These are phyloP conservation scores for Candida stauntonica DNA, from an alignment of 805 yeast species.

Conservation along the genomic window DNA sequence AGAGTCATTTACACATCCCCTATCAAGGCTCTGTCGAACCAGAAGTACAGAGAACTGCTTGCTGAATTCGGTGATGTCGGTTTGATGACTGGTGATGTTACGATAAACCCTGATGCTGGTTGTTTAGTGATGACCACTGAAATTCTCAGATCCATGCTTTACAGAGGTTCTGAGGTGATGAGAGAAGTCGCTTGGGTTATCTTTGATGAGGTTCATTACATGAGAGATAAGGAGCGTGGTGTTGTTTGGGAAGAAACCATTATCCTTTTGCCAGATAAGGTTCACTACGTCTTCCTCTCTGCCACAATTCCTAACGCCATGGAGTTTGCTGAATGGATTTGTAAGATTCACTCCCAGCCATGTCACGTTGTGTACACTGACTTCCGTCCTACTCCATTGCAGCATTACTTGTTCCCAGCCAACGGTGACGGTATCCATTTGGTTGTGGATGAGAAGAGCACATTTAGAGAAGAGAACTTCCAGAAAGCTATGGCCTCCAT, in stretches of 20 bases:
- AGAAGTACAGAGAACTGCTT: conserved; percentile 81
- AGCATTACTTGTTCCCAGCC: conserved; percentile 97
- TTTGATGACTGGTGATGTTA: conserved; percentile 98
- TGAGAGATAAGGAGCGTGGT: conserved; percentile 97
- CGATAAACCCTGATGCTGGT: conserved; percentile 96
- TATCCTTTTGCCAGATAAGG: conserved; percentile 91
- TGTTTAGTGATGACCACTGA: conserved; percentile 99
- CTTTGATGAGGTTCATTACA: conserved; percentile 97
- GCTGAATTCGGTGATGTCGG: conserved; percentile 96
- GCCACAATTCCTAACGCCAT: conserved; percentile 98
- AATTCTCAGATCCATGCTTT: conserved; percentile 92
- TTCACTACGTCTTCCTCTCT: conserved; percentile 86
- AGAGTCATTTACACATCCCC: conserved; percentile 95
- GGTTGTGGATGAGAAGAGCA: conserved; percentile 96
- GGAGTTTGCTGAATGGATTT: conserved; percentile 99
- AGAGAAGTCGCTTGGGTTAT: conserved; percentile 99
- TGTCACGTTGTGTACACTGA: conserved; percentile 98
- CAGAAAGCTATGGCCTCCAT: conserved; percentile 98
- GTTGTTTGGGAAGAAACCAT: conserved; percentile 99
- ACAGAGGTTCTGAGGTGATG: conserved; percentile 96
- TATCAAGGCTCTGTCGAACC: conserved; percentile 85
- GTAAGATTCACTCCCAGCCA: conserved; percentile 91
- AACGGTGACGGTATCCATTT: conserved; percentile 97
- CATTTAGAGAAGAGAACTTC: conserved; percentile 94
- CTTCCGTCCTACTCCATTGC: conserved; percentile 97